Percentiles rank a stretch among this genome's conserved stretches.
These are phyloP conservation scores for Pseudohalonectria lignicola DNA, from an alignment of 2,329 filamentous ascomycete genomes.

Conservation along the genomic window DNA sequence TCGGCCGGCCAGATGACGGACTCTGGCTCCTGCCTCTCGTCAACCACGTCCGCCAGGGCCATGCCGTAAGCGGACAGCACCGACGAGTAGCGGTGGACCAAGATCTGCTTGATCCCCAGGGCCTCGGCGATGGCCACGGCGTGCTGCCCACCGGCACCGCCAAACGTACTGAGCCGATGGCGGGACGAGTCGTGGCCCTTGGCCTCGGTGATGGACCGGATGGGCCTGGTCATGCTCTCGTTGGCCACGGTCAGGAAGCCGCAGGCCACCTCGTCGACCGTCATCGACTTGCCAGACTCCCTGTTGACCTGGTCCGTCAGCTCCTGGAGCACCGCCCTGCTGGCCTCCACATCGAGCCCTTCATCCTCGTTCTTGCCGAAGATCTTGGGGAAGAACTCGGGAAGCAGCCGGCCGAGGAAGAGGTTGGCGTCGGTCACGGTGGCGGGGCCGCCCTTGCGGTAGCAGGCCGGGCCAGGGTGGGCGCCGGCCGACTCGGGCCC, in stretches of 20 bases:
- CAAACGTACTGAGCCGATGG: slow-evolving; percentile 61
- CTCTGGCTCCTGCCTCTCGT: slow-evolving; percentile 20
- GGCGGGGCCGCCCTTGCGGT: slow-evolving; percentile 53
- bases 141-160: slow-evolving; percentile 62
- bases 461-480: slow-evolving; percentile 57
- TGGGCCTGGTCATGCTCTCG: slow-evolving; percentile 60
- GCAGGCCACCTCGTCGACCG: slow-evolving; percentile 72
- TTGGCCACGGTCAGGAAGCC: slow-evolving; percentile 66
- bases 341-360: slow-evolving; percentile 17
- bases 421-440: slow-evolving; percentile 60
- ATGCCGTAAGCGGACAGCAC: slow-evolving; percentile 35
- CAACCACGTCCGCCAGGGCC: slow-evolving; percentile 22
- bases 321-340: slow-evolving; percentile 63
- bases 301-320: slow-evolving; percentile 67
- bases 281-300: slow-evolving; percentile 61
- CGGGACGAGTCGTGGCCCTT: slow-evolving; percentile 60
- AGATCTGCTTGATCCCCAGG: slow-evolving; percentile 57
- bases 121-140: slow-evolving; percentile 58
- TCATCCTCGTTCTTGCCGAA: slow-evolving; percentile 56
- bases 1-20: slow-evolving; percentile 3
- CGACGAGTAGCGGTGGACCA: slow-evolving; percentile 60
- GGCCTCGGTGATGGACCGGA: slow-evolving; percentile 60
- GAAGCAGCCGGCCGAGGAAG: slow-evolving; percentile 41
- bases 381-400: slow-evolving; percentile 57
- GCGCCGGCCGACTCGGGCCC: slow-evolving; percentile 57